Evolutionary conservation across 192 early-diverging fungal genomes (phyloP).

Genomic region (Coemansia sp.): DNA sequence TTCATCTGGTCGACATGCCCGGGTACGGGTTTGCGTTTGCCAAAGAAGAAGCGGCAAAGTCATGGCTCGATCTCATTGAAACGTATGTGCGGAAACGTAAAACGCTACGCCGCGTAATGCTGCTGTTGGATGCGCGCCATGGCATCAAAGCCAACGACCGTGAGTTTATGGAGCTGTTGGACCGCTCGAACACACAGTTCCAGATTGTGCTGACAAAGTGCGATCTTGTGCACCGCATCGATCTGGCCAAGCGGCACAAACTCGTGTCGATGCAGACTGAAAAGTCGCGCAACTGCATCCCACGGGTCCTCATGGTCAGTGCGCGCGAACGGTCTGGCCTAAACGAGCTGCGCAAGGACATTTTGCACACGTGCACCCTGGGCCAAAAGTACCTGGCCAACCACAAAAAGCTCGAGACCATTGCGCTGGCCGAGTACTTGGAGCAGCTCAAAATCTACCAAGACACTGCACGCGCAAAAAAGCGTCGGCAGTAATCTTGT

Average conservation of each 20-base stretch:
- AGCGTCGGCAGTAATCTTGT: slow-evolving; percentile 4
- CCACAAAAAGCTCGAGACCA: slow-evolving; percentile 44
- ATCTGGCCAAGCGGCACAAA: slow-evolving; percentile 63
- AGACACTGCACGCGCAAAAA: slow-evolving; percentile 34
- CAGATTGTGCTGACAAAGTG: slow-evolving; percentile 67
- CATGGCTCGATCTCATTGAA: slow-evolving; percentile 71
- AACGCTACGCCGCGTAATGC: slow-evolving; percentile 62
- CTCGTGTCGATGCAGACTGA: slow-evolving; percentile 53
- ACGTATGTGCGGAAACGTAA: slow-evolving; percentile 60
- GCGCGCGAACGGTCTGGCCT: slow-evolving; percentile 61
- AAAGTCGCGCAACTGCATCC: slow-evolving; percentile 40
- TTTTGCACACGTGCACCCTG: slow-evolving; percentile 57
- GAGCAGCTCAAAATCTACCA: slow-evolving; percentile 48
- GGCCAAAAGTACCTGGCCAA: slow-evolving; percentile 53
- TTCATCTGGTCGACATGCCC: slow-evolving; percentile 77
- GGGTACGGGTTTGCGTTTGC: slow-evolving; percentile 81
- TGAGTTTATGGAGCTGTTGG: slow-evolving; percentile 48
- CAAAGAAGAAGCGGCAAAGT: slow-evolving; percentile 57
- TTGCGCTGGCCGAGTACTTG: slow-evolving; percentile 39
- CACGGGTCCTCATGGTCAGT: slow-evolving; percentile 64
- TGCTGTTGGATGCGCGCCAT: slow-evolving; percentile 78
- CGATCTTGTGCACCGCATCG: slow-evolving; percentile 63
- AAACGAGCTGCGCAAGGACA: slow-evolving; percentile 69
- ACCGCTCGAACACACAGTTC: slow-evolving; percentile 42
- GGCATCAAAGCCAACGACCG: slow-evolving; percentile 58